Base-by-base conservation (phyloP, 2,329 filamentous ascomycete species). In the Colletotrichum limetticola region DNA sequence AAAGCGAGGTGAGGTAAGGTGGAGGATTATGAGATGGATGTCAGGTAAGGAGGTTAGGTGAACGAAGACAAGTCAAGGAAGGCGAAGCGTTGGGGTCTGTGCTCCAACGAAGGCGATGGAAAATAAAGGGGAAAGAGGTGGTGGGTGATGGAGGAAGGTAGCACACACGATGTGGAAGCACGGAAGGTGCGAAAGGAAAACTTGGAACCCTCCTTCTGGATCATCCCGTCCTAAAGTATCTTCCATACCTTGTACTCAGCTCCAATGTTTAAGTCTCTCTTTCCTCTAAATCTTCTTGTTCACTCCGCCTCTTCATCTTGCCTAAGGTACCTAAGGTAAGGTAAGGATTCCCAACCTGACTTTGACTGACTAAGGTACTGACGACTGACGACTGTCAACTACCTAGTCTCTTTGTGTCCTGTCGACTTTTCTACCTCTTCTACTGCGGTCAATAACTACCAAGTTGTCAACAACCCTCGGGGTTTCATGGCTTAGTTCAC, bases 121-220 rank as follows among this genome's bases (percentile, higher is more conserved):
- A 30, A 28, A 46, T 42, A 42, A 42, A 52, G 59, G 42, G 60
- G 42, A 63, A 35, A 28, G 42, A 28, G 30, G 11, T 46, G 24
- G 19, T 12, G 49, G 42, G 60, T 22, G 26, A 42, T 24, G 35
- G 32, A 32, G 42, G 46, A 62, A 24, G 61, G 61, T 24, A 55
- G 28, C 30, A 64, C 19, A 68, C 57, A 68, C 61, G 65, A 72
- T 24, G 70, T 55, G 61, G 67, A 72, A 52, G 46, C 55, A 70
- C 42, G 67, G 67, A 72, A 56, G 55, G 59, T 72, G 70, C 66
- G 60, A 60, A 35, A 70, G 57, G 19, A 35, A 49, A 49, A 57
- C 52, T 35, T 26, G 60, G 56, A 70, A 70, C 60, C 66, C 66
- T 55, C 60, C 28, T 70, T 60, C 24, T 49, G 70, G 70, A 46